Evolutionary conservation across 306 rosid genomes (phyloP).

Genomic region (Gastrolobium bilobum): DNA sequence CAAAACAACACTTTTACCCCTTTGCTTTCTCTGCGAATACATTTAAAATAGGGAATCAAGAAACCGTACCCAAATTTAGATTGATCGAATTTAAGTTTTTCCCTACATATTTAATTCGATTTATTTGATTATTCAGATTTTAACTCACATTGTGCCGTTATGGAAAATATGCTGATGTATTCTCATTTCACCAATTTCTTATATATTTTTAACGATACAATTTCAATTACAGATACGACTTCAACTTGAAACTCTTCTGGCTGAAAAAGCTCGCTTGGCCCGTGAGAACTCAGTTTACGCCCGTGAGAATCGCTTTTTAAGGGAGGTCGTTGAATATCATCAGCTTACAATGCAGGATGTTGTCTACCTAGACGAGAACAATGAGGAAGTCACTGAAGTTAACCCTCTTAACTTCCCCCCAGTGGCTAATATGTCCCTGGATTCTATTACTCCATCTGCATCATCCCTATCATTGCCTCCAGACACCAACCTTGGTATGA

Average conservation of each 20-base stretch:
- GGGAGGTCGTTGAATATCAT: constrained; percentile 97
- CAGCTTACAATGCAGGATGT: constrained; percentile 99
- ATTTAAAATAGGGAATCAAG: background rate
- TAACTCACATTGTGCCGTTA: background rate
- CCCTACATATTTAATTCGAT: background rate
- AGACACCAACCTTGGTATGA: constrained; percentile 41
- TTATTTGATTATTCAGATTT: constrained; percentile 12
- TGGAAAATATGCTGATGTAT: background rate
- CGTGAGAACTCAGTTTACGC: constrained; percentile 90
- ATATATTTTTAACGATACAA: constrained; percentile 14
- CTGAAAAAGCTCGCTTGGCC: constrained; percentile 96
- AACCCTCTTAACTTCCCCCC: constrained; percentile 73
- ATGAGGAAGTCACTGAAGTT: constrained; percentile 91
- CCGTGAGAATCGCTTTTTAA: constrained; percentile 90
- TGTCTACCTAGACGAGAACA: constrained; percentile 87
- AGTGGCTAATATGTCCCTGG: constrained; percentile 46
- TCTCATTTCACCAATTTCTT: constrained; percentile 15
- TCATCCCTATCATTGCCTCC: constrained; percentile 43
- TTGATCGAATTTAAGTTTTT: constrained; percentile 26
- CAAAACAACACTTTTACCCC: background rate
- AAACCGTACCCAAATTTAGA: constrained; percentile 3
- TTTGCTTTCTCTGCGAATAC: constrained; percentile 26
- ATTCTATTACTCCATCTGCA: constrained; percentile 50
- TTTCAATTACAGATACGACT: constrained; percentile 79
- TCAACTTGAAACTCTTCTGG: constrained; percentile 92